Evolutionary conservation across 1,284 basidiomycete genomes (phyloP).

Genomic region (Trametes hirsuta): DNA sequence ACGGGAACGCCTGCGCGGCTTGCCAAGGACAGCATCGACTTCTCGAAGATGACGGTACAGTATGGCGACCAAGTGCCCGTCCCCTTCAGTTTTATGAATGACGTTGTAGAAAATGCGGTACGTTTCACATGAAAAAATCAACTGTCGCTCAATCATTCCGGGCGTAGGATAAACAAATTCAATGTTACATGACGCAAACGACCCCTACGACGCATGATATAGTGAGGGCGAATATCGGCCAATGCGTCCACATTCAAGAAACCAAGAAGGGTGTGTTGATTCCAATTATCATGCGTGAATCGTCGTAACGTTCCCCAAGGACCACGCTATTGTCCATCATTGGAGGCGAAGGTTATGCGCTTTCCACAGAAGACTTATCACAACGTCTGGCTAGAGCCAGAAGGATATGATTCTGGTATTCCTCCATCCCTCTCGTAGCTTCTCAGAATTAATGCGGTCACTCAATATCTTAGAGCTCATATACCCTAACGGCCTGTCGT

Average conservation of each 20-base stretch:
- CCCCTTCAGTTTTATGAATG: constrained; percentile 59
- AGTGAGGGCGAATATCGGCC: constrained; percentile 73
- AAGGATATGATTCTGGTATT: constrained; percentile 83
- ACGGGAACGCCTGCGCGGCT: constrained; percentile 90
- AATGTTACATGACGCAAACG: constrained; percentile 77
- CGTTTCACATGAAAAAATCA: constrained; percentile 12
- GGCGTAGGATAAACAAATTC: constrained; percentile 67
- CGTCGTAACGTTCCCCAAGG: constrained; percentile 45
- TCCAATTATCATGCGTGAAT: background rate
- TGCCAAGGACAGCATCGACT: constrained; percentile 72
- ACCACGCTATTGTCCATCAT: constrained; percentile 88
- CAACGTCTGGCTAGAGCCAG: constrained; percentile 88
- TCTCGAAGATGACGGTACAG: constrained; percentile 59
- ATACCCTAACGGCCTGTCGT: constrained; percentile 90
- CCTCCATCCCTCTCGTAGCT: background rate
- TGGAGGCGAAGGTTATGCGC: constrained; percentile 85
- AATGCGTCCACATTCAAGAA: constrained; percentile 84
- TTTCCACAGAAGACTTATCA: constrained; percentile 77
- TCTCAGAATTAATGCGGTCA: background rate
- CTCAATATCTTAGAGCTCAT: constrained; percentile 58
- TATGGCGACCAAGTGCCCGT: constrained; percentile 60
- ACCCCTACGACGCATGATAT: constrained; percentile 74
- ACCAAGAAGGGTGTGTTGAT: constrained; percentile 69
- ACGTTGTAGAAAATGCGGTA: constrained; percentile 45
- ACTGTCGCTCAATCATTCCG: background rate